Conservation (phyloP, 163 green algal genomes). For the Chlorella variabilis region DNA sequence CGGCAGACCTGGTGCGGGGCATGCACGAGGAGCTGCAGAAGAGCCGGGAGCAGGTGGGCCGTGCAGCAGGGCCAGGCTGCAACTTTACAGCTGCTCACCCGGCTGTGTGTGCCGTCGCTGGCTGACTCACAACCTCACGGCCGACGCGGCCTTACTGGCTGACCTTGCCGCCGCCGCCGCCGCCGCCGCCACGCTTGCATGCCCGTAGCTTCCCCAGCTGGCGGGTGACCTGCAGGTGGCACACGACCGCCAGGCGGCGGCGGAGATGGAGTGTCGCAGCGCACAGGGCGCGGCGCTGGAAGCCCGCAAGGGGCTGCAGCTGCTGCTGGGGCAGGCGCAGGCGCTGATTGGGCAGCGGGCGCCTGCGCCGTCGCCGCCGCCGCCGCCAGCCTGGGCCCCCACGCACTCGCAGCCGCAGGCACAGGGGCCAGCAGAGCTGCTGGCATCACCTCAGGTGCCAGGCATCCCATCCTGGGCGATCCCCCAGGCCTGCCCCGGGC, state of each 20-base stretch:
- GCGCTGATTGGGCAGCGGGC: not conserved
- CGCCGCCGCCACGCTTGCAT: not conserved
- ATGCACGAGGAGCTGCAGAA: conserved; percentile 32
- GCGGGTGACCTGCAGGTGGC: not conserved
- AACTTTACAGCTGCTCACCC: no score
- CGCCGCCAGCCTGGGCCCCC: no score
- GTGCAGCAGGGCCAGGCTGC: not conserved
- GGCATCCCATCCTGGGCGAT: no score
- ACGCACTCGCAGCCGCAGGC: no score
- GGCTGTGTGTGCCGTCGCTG: no score
- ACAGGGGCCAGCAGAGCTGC: no score
- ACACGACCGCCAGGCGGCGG: not conserved
- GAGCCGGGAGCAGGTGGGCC: conserved; percentile 14
- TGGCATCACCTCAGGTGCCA: no score
- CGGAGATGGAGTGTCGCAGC: not conserved
- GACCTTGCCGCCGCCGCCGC: no score
- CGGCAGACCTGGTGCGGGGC: not conserved
- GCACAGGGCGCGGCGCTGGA: not conserved
- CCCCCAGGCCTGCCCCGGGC: no score
- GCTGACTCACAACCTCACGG: no score
- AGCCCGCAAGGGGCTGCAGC: not conserved
- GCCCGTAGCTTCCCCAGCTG: not conserved
- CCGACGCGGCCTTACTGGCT: no score
- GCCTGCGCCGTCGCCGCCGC: no score
- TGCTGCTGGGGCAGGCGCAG: not conserved